phyloP scores from a whole-genome alignment of 1,139 yeast species.

The Hyphopichia fennica region DNA sequence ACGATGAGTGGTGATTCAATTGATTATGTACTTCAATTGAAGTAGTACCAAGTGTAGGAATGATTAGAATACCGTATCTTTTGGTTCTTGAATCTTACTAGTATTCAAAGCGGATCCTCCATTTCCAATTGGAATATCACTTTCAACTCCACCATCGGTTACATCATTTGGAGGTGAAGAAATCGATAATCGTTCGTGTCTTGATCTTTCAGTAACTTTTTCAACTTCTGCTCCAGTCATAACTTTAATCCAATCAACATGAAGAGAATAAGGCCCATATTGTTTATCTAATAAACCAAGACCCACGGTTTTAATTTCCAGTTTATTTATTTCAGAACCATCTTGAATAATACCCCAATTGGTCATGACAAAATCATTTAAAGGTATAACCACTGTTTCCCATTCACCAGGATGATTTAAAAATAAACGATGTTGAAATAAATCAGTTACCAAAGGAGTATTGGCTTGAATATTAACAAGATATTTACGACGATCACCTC shows the following conservation, averaged over 20 bases:
- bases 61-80: constrained; percentile 29
- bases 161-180: constrained; percentile 8
- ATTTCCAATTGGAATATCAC: constrained; percentile 21
- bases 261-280: constrained; percentile 72
- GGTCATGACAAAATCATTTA: constrained; percentile 77
- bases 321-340: constrained; percentile 58
- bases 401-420: constrained; percentile 74
- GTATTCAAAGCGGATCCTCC: constrained; percentile 17
- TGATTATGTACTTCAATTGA: too few relatives aligned
- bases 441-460: constrained; percentile 73
- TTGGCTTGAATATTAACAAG: constrained; percentile 81
- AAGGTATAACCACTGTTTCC: constrained; percentile 81
- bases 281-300: constrained; percentile 77
- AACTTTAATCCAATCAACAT: constrained; percentile 74
- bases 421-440: constrained; percentile 80
- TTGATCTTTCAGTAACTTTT: constrained; percentile 33
- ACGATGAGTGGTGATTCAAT: too few relatives aligned
- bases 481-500: constrained; percentile 74
- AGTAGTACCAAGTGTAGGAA: too few relatives aligned
- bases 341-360: constrained; percentile 82
- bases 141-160: constrained; percentile 17
- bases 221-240: constrained; percentile 57
- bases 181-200: constrained; percentile 26
- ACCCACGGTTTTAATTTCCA: constrained; percentile 72
- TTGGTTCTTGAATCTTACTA: constrained; percentile 30